Conservation (phyloP, 257 asterid genomes). For the Cordia subcordata region DNA sequence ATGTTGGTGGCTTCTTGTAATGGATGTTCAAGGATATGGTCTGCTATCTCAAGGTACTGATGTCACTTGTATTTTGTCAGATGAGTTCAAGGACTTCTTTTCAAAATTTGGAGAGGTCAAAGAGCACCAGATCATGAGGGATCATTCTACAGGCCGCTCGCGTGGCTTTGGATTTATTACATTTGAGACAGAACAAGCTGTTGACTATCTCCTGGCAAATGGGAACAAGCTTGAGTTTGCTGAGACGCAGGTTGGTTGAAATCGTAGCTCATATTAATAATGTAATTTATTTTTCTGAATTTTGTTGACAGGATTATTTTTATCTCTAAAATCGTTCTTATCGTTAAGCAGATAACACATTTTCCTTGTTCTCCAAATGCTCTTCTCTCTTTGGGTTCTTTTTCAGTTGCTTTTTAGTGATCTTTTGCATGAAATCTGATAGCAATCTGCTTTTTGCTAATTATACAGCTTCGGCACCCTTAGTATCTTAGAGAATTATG, state of each 20-base stretch:
- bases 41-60: not conserved
- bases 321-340: not conserved
- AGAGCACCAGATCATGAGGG: slow-evolving; percentile 64
- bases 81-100: slow-evolving; percentile 57
- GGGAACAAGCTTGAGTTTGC: slow-evolving; percentile 57
- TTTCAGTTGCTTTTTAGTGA: no score
- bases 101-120: slow-evolving; percentile 47
- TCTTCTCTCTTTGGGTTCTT: no score
- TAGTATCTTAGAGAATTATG: no score
- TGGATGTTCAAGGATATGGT: not conserved
- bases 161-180: slow-evolving; percentile 65
- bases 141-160: slow-evolving; percentile 54
- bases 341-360: no score
- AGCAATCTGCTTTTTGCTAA: no score
- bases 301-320: not conserved
- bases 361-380: no score
- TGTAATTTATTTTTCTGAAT: not conserved
- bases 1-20: not conserved
- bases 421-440: no score
- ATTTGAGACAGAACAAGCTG: slow-evolving; percentile 52
- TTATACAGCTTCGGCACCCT: no score
- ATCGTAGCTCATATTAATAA: not conserved
- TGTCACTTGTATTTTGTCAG: slow-evolving; percentile 21
- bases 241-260: slow-evolving; percentile 46
- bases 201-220: slow-evolving; percentile 47